Conservation (phyloP, 768 basidiomycete genomes). For the Mycena galericulata region DNA sequence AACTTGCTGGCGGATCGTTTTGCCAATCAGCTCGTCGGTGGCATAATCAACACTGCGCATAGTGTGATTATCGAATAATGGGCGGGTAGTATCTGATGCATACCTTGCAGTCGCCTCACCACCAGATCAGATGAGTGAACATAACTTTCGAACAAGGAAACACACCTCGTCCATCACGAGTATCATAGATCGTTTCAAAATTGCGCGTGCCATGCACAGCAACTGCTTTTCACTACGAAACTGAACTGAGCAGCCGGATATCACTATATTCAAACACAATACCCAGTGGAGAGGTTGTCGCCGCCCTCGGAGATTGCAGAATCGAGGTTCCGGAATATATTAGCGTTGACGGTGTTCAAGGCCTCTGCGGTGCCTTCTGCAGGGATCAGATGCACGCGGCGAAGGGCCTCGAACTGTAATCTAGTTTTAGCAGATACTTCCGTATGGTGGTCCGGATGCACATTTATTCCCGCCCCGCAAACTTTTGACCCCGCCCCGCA, state of each 20-base stretch:
- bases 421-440: no score
- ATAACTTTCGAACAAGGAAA: background rate
- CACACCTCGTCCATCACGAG: conserved; percentile 87
- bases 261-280: conserved; percentile 31
- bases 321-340: conserved; percentile 82
- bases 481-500: no score
- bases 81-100: background rate
- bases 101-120: conserved; percentile 76
- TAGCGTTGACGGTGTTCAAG: conserved; percentile 68
- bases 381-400: conserved; percentile 83
- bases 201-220: conserved; percentile 89
- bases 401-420: conserved; percentile 79
- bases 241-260: background rate
- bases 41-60: conserved; percentile 21
- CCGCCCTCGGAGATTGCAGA: conserved; percentile 83
- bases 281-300: conserved; percentile 92
- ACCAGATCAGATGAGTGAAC: background rate
- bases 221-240: conserved; percentile 74
- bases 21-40: conserved; percentile 87
- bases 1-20: conserved; percentile 81
- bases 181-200: conserved; percentile 80
- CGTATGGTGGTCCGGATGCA: no score
- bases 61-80: background rate
- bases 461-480: no score
- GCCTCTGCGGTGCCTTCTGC: conserved; percentile 32